These are phyloP conservation scores for Morella rubra DNA, from an alignment of 306 rosid genomes.

Conservation along the genomic window DNA sequence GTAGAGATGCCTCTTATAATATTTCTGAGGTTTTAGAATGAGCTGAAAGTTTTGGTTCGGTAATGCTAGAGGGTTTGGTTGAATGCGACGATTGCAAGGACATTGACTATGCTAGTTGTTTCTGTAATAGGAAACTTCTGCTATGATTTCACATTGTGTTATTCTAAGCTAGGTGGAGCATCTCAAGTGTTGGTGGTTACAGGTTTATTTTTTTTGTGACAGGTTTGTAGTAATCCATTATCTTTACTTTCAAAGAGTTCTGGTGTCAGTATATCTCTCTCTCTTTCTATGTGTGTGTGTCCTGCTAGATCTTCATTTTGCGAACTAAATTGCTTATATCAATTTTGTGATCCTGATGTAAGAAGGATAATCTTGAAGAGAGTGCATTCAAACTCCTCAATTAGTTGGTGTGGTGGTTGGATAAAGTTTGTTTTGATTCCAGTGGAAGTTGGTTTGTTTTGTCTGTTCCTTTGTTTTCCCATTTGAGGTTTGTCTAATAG, in stretches of 20 bases:
- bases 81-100: not conserved
- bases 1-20: not conserved
- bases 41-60: not conserved
- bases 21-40: not conserved
- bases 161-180: not conserved
- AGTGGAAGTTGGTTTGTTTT: not conserved
- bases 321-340: not conserved
- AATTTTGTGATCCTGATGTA: not conserved
- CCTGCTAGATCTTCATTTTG: too few relatives aligned
- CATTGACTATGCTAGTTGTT: not conserved
- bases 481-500: not conserved
- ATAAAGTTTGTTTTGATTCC: not conserved
- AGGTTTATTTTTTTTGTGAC: not conserved
- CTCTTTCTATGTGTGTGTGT: not conserved
- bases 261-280: not conserved
- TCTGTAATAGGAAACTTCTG: not conserved
- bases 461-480: not conserved
- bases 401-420: not conserved
- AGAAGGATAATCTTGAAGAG: slow-evolving; percentile 3
- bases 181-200: not conserved
- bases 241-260: not conserved
- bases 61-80: not conserved
- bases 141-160: not conserved
- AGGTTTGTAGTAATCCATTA: not conserved
- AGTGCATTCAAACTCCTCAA: not conserved